A percentile compares a stretch with the other conserved stretches of the same genome.
These are phyloP conservation scores for Coemansia reversa DNA, from an alignment of 192 early-diverging fungal species.

Conservation along the genomic window DNA sequence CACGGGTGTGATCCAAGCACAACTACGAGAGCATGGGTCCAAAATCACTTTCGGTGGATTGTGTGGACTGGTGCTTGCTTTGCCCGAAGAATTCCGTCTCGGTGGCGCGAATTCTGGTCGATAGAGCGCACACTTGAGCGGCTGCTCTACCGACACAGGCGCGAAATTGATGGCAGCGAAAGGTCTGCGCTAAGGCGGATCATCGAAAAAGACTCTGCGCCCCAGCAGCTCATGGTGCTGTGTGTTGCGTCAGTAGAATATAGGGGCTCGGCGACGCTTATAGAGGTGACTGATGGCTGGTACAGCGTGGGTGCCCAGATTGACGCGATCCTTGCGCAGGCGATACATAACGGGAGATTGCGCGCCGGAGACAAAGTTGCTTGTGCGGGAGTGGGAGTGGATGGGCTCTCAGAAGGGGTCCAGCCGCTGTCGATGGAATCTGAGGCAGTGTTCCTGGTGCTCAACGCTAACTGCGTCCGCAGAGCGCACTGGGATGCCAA, in stretches of 20 bases:
- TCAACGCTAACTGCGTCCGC: conserved; percentile 38
- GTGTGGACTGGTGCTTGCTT: conserved; percentile 39
- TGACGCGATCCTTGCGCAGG: conserved; percentile 24
- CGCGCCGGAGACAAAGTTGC: conserved; percentile 43
- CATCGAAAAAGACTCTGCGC: conserved; percentile 30
- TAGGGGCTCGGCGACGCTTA: background rate
- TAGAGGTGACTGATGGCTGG: conserved; percentile 51
- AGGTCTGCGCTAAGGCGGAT: conserved; percentile 34
- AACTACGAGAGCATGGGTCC: conserved; percentile 25
- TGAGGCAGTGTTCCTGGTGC: conserved; percentile 10
- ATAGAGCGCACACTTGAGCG: conserved; percentile 15
- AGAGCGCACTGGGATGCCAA: conserved; percentile 35
- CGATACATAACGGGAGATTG: conserved; percentile 18
- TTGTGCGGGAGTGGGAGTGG: conserved; percentile 22
- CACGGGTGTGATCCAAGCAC: conserved; percentile 22
- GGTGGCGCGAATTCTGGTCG: conserved; percentile 32
- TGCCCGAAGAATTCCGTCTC: conserved; percentile 31
- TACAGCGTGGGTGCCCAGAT: conserved; percentile 23
- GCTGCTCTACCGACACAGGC: conserved; percentile 30
- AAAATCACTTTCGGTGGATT: conserved; percentile 46
- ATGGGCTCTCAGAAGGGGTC: conserved; percentile 23
- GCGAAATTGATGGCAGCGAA: conserved; percentile 32
- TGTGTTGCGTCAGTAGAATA: conserved; percentile 19
- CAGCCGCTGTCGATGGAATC: conserved; percentile 23
- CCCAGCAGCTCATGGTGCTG: conserved; percentile 44